A percentile compares a stretch with the other conserved stretches of the same genome.
Evolutionary conservation across 2,329 filamentous ascomycete genomes (phyloP).

Genomic region (Triangularia setosa): DNA sequence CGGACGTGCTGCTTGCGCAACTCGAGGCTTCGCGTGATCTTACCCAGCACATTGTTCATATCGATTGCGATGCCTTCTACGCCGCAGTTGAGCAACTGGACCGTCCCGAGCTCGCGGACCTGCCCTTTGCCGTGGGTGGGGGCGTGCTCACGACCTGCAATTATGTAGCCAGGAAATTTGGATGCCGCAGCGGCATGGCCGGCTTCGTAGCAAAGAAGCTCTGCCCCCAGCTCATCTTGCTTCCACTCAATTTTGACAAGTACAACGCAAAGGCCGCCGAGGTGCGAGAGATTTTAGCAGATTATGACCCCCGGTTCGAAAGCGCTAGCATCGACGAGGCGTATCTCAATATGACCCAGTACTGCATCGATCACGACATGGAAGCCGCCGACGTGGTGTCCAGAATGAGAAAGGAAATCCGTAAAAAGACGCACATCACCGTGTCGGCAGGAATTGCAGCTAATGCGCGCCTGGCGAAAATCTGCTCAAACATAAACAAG

Average conservation of each 20-base stretch:
- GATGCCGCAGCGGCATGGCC: constrained; percentile 92
- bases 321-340: constrained; percentile 95
- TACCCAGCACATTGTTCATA: constrained; percentile 79
- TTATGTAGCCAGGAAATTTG: constrained; percentile 84
- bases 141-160: constrained; percentile 69
- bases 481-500: constrained; percentile 93
- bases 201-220: constrained; percentile 92
- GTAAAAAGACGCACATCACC: constrained; percentile 74
- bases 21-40: constrained; percentile 77
- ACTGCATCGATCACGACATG: constrained; percentile 67
- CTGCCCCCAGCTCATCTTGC: constrained; percentile 76
- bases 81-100: constrained; percentile 87
- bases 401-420: constrained; percentile 73
- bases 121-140: constrained; percentile 85
- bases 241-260: constrained; percentile 85
- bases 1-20: constrained; percentile 76
- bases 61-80: constrained; percentile 95
- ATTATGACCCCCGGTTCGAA: constrained; percentile 90
- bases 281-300: constrained; percentile 72
- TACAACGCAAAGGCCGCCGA: constrained; percentile 88
- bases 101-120: constrained; percentile 74
- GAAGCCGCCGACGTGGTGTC: constrained; percentile 69
- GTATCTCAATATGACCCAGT: constrained; percentile 89
- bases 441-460: constrained; percentile 92
- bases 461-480: constrained; percentile 91